Base-by-base conservation (phyloP, 306 rosid genomes). In the Inga laurina region DNA sequence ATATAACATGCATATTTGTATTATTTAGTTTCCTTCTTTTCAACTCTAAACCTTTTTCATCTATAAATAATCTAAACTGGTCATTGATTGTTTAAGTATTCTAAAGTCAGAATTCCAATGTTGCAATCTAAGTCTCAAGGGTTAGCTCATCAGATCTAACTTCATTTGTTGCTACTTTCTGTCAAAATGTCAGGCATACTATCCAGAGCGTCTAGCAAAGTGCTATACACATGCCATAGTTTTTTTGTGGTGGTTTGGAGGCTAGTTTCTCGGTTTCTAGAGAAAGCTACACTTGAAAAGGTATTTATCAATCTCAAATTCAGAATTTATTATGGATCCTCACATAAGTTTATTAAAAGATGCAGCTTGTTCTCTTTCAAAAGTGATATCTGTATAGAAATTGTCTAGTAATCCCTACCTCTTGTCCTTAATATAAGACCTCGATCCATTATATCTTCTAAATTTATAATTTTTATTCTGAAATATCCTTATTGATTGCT, bases 131-230 rank as follows among this genome's bases (percentile, higher is more conserved):
- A n/a, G 51, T 39, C 9, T 69, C 51, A 0, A 1, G 46, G 44
- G 64, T 57, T 21, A n/a, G 24, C 27, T 57, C 59, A 46, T 46
- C 39, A 45, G 15, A 45, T 72, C 59, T 45, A 14, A 72, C 39
- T 72, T 44, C 76, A 45, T 48, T 2, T 37, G 7, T 41, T 44
- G 43, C 10, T 72, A 3, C 62, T 27, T 62, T 4, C 12, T 77
- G 52, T 74, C 57, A 66, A 66, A 76, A 72, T 71, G 85, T 75
- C 88, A 96, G 99, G 86, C 90, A 75, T 96, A 96, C 85, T 96
- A 96, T 90, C 99, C 99, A 5, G 99, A 96, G 79, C 97, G 99
- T 54, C 86, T 96, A 74, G 90, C 91, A 4, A 96, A 87, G 84
- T 89, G 90, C 64, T 96, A 83, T 96, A 79, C 64, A 88, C 88